These are phyloP conservation scores for Quercus bicolor DNA, from an alignment of 306 rosid genomes.

Conservation along the genomic window DNA sequence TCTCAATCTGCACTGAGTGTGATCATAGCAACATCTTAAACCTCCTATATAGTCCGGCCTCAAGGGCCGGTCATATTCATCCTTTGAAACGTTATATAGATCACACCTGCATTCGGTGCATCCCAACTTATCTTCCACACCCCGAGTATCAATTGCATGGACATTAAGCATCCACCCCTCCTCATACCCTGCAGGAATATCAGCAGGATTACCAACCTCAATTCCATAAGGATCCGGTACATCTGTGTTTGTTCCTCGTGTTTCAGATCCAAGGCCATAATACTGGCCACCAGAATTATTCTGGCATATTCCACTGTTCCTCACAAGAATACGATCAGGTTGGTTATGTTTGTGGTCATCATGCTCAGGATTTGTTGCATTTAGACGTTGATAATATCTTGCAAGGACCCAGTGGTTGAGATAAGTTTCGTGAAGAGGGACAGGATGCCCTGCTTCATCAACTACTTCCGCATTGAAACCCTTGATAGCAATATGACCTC, in stretches of 20 bases:
- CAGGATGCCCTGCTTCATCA: constrained; percentile 52
- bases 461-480: constrained; percentile 62
- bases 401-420: constrained; percentile 65
- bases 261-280: constrained; percentile 71
- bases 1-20: constrained; percentile 46
- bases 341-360: constrained; percentile 2
- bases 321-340: constrained; percentile 13
- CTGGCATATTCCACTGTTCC: constrained; percentile 64
- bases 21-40: constrained; percentile 52
- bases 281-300: constrained; percentile 25
- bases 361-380: constrained; percentile 1
- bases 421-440: constrained; percentile 72
- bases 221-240: constrained; percentile 70
- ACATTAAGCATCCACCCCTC: constrained; percentile 67
- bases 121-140: constrained; percentile 46
- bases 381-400: constrained; percentile 23
- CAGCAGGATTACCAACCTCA: constrained; percentile 53
- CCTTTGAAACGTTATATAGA: constrained; percentile 57
- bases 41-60: constrained; percentile 54
- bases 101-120: constrained; percentile 68
- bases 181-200: constrained; percentile 57
- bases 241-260: constrained; percentile 46
- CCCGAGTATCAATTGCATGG: constrained; percentile 80
- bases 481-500: constrained; percentile 66
- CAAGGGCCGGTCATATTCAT: constrained; percentile 34